phyloP scores from a whole-genome alignment of 441 rosid species.

The Kokia cookei region DNA sequence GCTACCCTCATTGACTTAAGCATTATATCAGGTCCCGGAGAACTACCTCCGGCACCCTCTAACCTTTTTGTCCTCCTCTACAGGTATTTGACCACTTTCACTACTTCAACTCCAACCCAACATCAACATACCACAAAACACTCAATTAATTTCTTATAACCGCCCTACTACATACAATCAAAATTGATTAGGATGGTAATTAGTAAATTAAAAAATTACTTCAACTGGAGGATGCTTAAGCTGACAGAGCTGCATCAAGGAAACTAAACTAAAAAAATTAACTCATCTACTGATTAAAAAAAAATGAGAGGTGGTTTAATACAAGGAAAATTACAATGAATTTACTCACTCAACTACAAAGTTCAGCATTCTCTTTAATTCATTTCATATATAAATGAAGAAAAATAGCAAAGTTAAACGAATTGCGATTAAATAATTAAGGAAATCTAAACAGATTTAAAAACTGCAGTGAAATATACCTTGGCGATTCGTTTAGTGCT shows the following conservation, averaged over 20 bases:
- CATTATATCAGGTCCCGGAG: neutral
- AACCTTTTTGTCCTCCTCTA: neutral
- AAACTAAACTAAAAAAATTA: neutral
- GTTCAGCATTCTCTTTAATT: neutral
- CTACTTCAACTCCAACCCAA: neutral
- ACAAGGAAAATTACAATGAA: neutral
- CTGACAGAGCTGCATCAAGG: neutral
- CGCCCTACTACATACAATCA: neutral
- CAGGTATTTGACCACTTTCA: neutral
- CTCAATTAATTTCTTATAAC: neutral
- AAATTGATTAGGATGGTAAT: too few relatives aligned
- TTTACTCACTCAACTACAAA: neutral
- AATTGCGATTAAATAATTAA: neutral
- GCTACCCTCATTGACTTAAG: neutral
- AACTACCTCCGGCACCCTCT: neutral
- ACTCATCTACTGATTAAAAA: neutral
- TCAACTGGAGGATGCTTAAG: neutral
- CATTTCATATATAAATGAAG: neutral
- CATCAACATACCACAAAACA: neutral
- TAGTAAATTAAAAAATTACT: too few relatives aligned
- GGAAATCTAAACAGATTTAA: neutral
- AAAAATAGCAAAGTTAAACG: neutral
- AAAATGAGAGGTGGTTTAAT: neutral
- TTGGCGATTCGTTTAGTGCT: conserved; percentile 73
- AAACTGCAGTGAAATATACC: conserved; percentile 25